A percentile compares a stretch with the other conserved stretches of the same genome.
Conservation (phyloP, 768 basidiomycete genomes). For the Rhizopogon vulgaris region DNA sequence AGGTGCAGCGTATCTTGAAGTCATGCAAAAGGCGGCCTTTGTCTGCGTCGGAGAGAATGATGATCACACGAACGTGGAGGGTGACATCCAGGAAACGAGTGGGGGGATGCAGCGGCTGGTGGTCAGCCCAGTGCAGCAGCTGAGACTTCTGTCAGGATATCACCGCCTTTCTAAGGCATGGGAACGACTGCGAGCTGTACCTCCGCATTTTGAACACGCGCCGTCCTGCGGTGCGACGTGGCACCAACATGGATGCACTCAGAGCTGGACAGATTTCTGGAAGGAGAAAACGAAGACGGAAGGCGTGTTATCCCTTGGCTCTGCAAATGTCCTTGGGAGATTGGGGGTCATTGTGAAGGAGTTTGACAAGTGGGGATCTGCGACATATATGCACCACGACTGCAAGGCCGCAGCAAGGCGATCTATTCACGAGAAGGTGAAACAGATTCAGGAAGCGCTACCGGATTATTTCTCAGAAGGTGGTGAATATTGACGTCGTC, state of each 20-base stretch:
- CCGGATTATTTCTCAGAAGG: constrained; percentile 53
- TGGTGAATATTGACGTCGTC: constrained; percentile 23
- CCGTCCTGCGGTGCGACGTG: constrained; percentile 59
- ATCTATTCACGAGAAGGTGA: constrained; percentile 49
- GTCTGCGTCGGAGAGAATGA: constrained; percentile 11
- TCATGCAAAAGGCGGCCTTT: constrained; percentile 56
- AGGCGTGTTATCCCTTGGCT: constrained; percentile 48
- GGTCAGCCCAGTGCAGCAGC: constrained; percentile 52
- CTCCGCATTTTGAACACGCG: constrained; percentile 61
- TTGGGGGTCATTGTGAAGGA: constrained; percentile 58
- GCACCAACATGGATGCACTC: constrained; percentile 67
- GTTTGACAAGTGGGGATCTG: constrained; percentile 64
- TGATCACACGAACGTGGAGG: constrained; percentile 17
- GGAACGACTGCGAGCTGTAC: constrained; percentile 54
- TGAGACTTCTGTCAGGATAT: constrained; percentile 64
- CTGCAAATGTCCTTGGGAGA: constrained; percentile 64
- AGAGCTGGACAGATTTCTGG: constrained; percentile 77
- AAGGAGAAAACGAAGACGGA: constrained; percentile 67
- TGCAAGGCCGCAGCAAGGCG: constrained; percentile 56
- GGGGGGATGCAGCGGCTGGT: constrained; percentile 42
- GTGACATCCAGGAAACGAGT: constrained; percentile 24
- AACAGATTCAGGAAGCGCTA: constrained; percentile 49
- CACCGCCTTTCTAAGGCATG: constrained; percentile 61
- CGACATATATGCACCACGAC: constrained; percentile 76
- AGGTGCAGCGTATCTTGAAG: constrained; percentile 65